These are phyloP conservation scores for Paraleonurus japonicus DNA, from an alignment of 257 asterid genomes.

Conservation along the genomic window DNA sequence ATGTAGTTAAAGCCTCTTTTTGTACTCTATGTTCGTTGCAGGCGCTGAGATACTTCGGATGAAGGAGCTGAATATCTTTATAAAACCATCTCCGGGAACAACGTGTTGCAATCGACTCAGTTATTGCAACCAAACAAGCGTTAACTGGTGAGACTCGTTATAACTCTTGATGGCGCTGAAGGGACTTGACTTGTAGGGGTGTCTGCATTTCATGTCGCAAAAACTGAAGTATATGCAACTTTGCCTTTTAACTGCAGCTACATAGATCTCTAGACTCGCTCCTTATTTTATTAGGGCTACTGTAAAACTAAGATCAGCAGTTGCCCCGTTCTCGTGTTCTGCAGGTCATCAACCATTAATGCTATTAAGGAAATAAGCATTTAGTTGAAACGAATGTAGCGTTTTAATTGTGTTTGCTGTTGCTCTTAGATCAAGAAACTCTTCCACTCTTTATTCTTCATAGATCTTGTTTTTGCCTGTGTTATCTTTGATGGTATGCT, in stretches of 20 bases:
- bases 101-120: slow-evolving; percentile 34
- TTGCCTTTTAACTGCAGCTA: slow-evolving; percentile 1
- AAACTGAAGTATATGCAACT: slow-evolving; percentile 20
- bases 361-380: slow-evolving; percentile 34
- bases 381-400: slow-evolving; percentile 25
- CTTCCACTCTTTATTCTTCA: background rate
- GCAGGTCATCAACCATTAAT: slow-evolving; percentile 22
- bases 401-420: slow-evolving; percentile 12
- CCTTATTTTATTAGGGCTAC: slow-evolving; percentile 12
- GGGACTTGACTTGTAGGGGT: background rate
- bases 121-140: slow-evolving; percentile 42
- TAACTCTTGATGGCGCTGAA: slow-evolving; percentile 1
- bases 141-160: slow-evolving; percentile 14
- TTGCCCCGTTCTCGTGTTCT: slow-evolving; percentile 20
- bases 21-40: slow-evolving; percentile 34
- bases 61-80: slow-evolving; percentile 56
- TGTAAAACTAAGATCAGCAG: slow-evolving; percentile 26
- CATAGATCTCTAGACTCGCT: slow-evolving; percentile 18
- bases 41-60: slow-evolving; percentile 74
- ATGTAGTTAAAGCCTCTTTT: background rate
- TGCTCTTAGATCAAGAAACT: slow-evolving; percentile 20
- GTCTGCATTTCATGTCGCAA: slow-evolving; percentile 5
- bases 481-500: background rate
- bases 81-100: slow-evolving; percentile 42
- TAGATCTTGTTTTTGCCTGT: background rate